Conservation (phyloP, 164 flowering plant species). For the Tinospora cordifolia region DNA sequence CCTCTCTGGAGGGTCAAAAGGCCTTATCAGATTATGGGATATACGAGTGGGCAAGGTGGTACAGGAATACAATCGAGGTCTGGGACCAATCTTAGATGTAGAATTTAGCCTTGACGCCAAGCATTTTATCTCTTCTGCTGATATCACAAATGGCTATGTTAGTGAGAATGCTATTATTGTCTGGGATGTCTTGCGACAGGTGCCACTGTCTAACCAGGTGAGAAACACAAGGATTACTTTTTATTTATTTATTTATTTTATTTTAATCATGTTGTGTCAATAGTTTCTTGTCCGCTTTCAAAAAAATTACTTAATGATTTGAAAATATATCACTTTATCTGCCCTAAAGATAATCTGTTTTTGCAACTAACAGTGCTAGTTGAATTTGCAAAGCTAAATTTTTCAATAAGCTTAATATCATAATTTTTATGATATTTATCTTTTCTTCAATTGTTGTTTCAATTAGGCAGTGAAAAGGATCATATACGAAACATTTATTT, state of each 20-base stretch:
- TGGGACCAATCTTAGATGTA: constrained; percentile 74
- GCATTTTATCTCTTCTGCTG: constrained; percentile 75
- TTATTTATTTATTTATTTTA: too few relatives aligned
- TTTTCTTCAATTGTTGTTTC: neutral
- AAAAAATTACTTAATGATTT: neutral
- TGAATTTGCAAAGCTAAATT: neutral
- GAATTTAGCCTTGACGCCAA: constrained; percentile 60
- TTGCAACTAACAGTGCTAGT: neutral
- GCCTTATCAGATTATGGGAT: constrained; percentile 72
- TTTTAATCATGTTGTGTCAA: neutral
- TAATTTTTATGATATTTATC: neutral
- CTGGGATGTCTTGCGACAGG: constrained; percentile 80
- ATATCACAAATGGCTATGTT: constrained; percentile 56
- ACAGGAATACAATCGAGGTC: constrained; percentile 50
- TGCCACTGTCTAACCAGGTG: constrained; percentile 91
- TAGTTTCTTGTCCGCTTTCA: neutral
- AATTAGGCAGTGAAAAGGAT: neutral
- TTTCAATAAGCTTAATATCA: neutral
- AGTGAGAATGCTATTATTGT: constrained; percentile 85
- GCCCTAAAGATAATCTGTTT: neutral
- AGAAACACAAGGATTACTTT: constrained; percentile 6
- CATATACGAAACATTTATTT: too few relatives aligned
- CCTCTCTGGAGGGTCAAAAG: constrained; percentile 77
- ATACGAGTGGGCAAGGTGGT: constrained; percentile 53
- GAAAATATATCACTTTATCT: neutral